These are phyloP conservation scores for Aspergillus neoniger DNA, from an alignment of 2,329 filamentous ascomycete genomes.

Conservation along the genomic window DNA sequence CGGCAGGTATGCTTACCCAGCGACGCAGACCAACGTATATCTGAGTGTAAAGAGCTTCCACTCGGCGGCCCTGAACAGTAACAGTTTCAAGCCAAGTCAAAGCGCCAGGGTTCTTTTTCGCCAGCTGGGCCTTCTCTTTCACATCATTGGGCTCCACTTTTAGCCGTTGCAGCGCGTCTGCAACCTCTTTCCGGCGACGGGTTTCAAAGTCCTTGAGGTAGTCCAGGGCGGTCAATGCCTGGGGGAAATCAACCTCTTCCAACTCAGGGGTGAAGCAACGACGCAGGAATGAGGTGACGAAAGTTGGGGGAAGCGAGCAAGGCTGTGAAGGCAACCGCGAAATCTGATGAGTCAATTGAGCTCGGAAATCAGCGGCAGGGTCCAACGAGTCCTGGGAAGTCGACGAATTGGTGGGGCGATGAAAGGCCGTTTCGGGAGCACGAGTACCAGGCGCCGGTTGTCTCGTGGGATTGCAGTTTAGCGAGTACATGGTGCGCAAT, in stretches of 20 bases:
- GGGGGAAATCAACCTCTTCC: constrained; percentile 63
- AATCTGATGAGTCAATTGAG: constrained; percentile 53
- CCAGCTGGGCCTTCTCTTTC: constrained; percentile 51
- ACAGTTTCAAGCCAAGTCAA: constrained; percentile 58
- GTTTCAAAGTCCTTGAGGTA: constrained; percentile 66
- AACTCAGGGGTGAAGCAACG: constrained; percentile 60
- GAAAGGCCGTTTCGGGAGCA: constrained; percentile 38
- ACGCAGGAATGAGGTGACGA: constrained; percentile 63
- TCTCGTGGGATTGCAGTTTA: constrained; percentile 60
- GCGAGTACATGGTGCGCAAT: constrained; percentile 66
- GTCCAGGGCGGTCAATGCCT: constrained; percentile 65
- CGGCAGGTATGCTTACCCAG: constrained; percentile 53
- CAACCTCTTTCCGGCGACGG: constrained; percentile 60
- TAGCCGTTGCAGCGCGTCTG: constrained; percentile 56
- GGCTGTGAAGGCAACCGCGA: constrained; percentile 61
- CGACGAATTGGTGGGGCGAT: constrained; percentile 34
- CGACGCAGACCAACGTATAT: constrained; percentile 63
- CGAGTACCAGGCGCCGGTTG: constrained; percentile 32
- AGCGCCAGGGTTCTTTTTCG: constrained; percentile 56
- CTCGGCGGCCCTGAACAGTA: constrained; percentile 52
- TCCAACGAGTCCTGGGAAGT: constrained; percentile 31
- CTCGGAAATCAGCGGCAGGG: constrained; percentile 46
- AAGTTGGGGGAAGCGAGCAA: constrained; percentile 62
- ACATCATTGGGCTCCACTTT: constrained; percentile 54
- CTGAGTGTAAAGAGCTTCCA: constrained; percentile 61